A percentile compares a stretch with the other conserved stretches of the same genome.
Conservation (phyloP, 805 yeast species). For the Candida ovalis region DNA sequence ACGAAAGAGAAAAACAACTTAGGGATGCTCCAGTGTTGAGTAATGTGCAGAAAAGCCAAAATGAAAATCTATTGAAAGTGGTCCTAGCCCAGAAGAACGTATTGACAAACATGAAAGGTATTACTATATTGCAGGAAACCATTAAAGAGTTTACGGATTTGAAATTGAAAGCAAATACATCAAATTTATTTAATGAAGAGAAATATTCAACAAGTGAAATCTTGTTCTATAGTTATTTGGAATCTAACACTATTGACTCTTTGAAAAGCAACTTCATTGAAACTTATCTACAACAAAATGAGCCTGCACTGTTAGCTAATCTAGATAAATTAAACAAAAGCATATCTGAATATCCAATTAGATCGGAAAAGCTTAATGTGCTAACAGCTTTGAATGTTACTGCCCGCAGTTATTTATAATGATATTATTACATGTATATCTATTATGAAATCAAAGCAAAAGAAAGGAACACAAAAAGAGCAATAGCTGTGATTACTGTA, state of each 20-base stretch:
- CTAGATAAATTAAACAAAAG: background rate
- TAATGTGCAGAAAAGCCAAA: constrained; percentile 24
- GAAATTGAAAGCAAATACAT: constrained; percentile 1
- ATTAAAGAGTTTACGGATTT: constrained; percentile 7
- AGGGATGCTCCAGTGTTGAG: constrained; percentile 28
- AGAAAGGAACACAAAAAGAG: no score
- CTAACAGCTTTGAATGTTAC: constrained; percentile 4
- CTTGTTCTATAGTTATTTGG: constrained; percentile 37
- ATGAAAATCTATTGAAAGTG: constrained; percentile 20
- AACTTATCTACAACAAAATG: constrained; percentile 31
- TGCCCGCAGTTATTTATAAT: constrained; percentile 2
- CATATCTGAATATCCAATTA: background rate
- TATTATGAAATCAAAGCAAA: no score
- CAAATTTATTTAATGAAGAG: constrained; percentile 17
- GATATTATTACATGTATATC: no score
- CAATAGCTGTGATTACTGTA: no score
- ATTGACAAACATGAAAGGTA: constrained; percentile 29
- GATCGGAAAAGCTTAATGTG: background rate
- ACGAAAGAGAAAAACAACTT: constrained; percentile 22
- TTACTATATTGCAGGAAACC: constrained; percentile 19
- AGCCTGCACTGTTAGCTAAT: constrained; percentile 26
- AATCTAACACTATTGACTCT: constrained; percentile 21
- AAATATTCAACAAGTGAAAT: constrained; percentile 31
- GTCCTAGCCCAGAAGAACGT: constrained; percentile 26
- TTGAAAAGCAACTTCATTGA: constrained; percentile 41